Conservation (phyloP, 768 basidiomycete genomes). For the Serendipita indica region DNA sequence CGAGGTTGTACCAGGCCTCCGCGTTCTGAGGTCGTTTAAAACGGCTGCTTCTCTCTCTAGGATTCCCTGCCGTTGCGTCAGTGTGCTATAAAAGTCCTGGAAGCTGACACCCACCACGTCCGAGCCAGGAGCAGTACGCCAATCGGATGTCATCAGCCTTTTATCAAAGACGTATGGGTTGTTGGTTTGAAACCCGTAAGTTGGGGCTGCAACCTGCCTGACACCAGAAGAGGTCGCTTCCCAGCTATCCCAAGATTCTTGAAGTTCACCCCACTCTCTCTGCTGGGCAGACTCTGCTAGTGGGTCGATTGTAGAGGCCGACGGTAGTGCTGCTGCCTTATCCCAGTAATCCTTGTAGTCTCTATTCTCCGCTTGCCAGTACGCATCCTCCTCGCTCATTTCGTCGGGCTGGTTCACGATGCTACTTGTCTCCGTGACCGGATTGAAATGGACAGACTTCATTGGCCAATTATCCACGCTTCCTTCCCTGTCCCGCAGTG, state of each 20-base stretch:
- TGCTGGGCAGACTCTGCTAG: conserved; percentile 15
- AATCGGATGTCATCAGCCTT: conserved; percentile 16
- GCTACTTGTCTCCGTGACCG: neutral
- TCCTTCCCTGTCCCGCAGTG: neutral
- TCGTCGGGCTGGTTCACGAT: conserved; percentile 6
- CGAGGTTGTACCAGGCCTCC: conserved; percentile 76
- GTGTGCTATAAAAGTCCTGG: conserved; percentile 13
- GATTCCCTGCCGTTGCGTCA: conserved; percentile 49
- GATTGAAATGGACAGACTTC: conserved; percentile 15
- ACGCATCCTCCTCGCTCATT: conserved; percentile 35
- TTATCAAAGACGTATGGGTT: conserved; percentile 67
- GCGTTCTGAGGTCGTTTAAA: conserved; percentile 60
- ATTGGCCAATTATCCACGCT: conserved; percentile 7
- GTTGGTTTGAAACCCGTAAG: conserved; percentile 58
- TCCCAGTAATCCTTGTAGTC: conserved; percentile 46
- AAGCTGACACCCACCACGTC: conserved; percentile 14
- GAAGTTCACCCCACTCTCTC: conserved; percentile 49
- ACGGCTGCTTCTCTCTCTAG: conserved; percentile 83
- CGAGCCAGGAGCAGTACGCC: neutral
- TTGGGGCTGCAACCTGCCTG: conserved; percentile 27
- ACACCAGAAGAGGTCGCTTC: conserved; percentile 61
- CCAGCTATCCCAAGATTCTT: conserved; percentile 66
- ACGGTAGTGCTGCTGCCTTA: neutral
- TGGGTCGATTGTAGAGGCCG: neutral
- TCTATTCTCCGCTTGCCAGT: conserved; percentile 54